Evolutionary conservation across 306 rosid species (phyloP), one percentile per base, ranked within the genome.

Genomic region (Acmispon strigosus): DNA sequence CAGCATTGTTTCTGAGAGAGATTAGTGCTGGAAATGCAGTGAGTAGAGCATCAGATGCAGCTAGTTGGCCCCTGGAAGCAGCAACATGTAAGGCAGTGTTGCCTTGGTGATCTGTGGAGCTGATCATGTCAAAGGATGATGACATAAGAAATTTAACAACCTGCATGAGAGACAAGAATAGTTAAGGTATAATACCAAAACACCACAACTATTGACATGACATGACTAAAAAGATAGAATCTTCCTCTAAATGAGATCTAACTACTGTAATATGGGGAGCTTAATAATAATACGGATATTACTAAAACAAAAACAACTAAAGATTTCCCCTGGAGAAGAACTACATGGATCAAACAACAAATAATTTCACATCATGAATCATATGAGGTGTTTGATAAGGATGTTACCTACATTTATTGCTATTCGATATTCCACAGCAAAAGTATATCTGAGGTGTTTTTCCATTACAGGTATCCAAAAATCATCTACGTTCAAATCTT

Each of bases 81-180:
- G 99, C 99, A 36, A 89, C 84, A 74, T 94, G 99, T 73, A 94
- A 70, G 19, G 99, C 91, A 53, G 95, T 89, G 84, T 91, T 89
- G 27, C 99, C 99, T 7, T 87, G 81, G 66, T 84, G 87, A 52
- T 94, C 97, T 42, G 80, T 82, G 78, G 91, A 84, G 80, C 82
- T 78, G 52, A 89, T 70, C 45, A 91, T 75, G 76, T 86, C 89
- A 59, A 80, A 87, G 48, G 86, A n/a, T 71, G 86, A 80, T 36
- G 86, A 80, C 29, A 72, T 69, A n/a, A 94, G 88, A 49, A 81
- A 82, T 20, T 91, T 79, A 51, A 91, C 74, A 5, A 87, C 92
- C 99, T 94, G 91, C 90, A 80, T 62, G 7, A 54, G 52, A 42
- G 27, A 45, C 75, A 65, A 76, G 42, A 53, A n/a, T 34, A 6